Conservation (phyloP, 2,329 filamentous ascomycete species). For the Aspergillus sergii region DNA sequence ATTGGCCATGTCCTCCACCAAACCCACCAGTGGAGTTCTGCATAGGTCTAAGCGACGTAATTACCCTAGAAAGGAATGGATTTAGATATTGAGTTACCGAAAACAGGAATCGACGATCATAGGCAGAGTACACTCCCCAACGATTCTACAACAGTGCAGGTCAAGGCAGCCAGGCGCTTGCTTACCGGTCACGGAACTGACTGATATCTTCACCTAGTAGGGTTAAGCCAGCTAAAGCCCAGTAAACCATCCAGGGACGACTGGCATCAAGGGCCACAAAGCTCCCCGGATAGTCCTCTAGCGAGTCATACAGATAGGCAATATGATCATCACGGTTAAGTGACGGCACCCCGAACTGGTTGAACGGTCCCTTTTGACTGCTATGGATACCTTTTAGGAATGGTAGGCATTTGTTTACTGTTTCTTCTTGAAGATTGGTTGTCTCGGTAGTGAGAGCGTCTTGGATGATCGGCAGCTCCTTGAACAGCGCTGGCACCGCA, state of each 20-base stretch:
- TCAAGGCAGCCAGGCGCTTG: not conserved
- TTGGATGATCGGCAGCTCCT: slow-evolving; percentile 59
- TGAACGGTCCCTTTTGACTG: slow-evolving; percentile 58
- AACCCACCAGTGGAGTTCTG: slow-evolving; percentile 86
- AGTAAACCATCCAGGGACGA: slow-evolving; percentile 93
- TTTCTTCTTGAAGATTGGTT: slow-evolving; percentile 68
- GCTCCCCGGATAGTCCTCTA: slow-evolving; percentile 64
- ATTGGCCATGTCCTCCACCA: slow-evolving; percentile 89
- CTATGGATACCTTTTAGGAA: slow-evolving; percentile 60
- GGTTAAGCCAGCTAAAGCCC: slow-evolving; percentile 76
- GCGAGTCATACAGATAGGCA: slow-evolving; percentile 50
- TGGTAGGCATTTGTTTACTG: slow-evolving; percentile 68
- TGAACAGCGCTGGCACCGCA: slow-evolving; percentile 44
- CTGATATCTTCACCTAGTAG: slow-evolving; percentile 74
- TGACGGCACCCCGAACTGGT: slow-evolving; percentile 71
- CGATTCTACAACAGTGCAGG: not conserved
- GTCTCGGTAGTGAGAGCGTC: slow-evolving; percentile 70
- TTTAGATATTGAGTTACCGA: not conserved
- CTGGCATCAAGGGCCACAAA: slow-evolving; percentile 82
- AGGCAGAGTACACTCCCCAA: not conserved
- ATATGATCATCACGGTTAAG: slow-evolving; percentile 66
- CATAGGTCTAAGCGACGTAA: slow-evolving; percentile 75
- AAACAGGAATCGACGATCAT: not conserved
- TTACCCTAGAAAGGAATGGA: slow-evolving; percentile 49
- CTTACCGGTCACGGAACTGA: slow-evolving; percentile 65